phyloP scores from a whole-genome alignment of 495 filamentous ascomycete genomes.

The Aspergillus incahuasiensis region DNA sequence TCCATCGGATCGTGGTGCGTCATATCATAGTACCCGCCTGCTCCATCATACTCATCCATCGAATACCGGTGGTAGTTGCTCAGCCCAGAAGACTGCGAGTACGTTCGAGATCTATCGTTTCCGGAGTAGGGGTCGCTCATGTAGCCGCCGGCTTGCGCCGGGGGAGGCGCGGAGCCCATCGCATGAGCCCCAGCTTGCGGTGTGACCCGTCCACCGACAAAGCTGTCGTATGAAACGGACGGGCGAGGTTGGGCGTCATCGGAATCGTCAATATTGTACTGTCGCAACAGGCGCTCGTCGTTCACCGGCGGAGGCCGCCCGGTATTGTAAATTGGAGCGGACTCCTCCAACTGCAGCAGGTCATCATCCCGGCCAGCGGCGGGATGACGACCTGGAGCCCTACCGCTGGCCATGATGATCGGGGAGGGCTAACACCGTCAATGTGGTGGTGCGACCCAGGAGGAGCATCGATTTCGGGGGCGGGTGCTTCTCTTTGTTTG shows the following conservation, averaged over 20 bases:
- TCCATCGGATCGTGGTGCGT: conserved; percentile 55
- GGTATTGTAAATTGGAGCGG: conserved; percentile 63
- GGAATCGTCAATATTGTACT: conserved; percentile 63
- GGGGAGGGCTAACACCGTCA: conserved; percentile 41
- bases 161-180: conserved; percentile 24
- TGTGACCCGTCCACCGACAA: conserved; percentile 64
- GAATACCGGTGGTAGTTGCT: conserved; percentile 89
- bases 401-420: conserved; percentile 54
- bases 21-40: conserved; percentile 56
- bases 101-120: conserved; percentile 44
- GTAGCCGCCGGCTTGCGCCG: conserved; percentile 28
- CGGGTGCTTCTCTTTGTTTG: conserved; percentile 3
- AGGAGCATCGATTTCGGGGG: conserved; percentile 41
- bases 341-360: conserved; percentile 68
- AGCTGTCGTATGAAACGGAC: conserved; percentile 91
- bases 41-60: conserved; percentile 75
- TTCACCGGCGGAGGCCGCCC: conserved; percentile 67
- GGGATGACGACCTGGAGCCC: conserved; percentile 58
- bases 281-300: conserved; percentile 70
- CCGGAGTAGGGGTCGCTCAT: conserved; percentile 46
- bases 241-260: conserved; percentile 63
- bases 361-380: conserved; percentile 58
- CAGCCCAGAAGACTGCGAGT: conserved; percentile 80
- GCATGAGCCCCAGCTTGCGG: conserved; percentile 39
- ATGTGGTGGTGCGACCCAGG: conserved; percentile 34